Evolutionary conservation across 495 filamentous ascomycete species (phyloP).

Genomic region (Penicillium desertorum): DNA sequence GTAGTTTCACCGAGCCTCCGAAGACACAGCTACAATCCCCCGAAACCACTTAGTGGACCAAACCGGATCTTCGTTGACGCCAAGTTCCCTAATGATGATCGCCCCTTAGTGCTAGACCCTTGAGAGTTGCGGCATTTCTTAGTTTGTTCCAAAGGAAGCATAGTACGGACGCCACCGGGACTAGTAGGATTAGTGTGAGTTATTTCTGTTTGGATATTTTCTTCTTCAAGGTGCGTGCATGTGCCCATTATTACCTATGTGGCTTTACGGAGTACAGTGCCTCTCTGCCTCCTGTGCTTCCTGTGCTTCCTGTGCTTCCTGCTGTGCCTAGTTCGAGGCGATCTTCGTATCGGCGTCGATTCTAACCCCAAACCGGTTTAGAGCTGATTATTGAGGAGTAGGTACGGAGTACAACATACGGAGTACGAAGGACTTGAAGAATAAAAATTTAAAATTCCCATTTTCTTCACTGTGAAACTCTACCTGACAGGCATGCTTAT

Average conservation of each 20-base stretch:
- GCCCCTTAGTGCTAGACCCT: conserved; percentile 7
- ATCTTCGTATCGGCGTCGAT: conserved; percentile 7
- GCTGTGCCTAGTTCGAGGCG: not conserved
- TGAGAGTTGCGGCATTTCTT: conserved; percentile 16
- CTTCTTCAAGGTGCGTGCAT: conserved; percentile 6
- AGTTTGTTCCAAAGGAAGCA: conserved; percentile 1
- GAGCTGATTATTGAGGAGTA: too few relatives aligned
- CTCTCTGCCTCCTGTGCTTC: not conserved
- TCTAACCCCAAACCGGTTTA: not conserved
- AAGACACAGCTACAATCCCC: not conserved
- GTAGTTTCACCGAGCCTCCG: not conserved
- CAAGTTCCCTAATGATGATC: conserved; percentile 12
- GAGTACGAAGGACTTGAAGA: not conserved
- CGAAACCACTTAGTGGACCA: conserved; percentile 2
- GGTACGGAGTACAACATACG: not conserved
- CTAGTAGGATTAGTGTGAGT: conserved; percentile 5
- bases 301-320: not conserved
- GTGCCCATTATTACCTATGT: not conserved
- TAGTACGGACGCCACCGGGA: conserved; percentile 10
- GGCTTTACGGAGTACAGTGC: not conserved
- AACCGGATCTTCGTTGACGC: conserved; percentile 15
- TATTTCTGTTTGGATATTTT: not conserved
- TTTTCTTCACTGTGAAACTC: conserved; percentile 4
- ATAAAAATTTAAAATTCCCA: not conserved
- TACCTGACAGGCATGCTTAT: conserved; percentile 4